Conservation (phyloP, 139 green algal species). For the Gonium pectorale region DNA sequence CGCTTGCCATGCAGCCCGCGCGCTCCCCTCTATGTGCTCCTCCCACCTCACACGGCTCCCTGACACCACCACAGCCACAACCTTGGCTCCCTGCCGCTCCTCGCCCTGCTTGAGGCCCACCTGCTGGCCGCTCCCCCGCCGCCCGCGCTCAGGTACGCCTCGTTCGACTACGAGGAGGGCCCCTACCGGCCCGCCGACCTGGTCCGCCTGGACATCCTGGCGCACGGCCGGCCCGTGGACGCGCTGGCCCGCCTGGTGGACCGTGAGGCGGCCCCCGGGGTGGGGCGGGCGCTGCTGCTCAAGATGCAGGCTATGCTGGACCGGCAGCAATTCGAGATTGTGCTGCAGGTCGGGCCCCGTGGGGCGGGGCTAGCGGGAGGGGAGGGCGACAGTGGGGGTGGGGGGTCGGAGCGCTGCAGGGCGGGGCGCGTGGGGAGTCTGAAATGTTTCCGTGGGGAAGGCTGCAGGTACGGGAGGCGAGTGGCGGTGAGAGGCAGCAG, state of each 20-base stretch:
- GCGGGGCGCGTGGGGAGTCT: too few species aligned
- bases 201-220: slow-evolving; percentile 88
- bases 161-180: slow-evolving; percentile 95
- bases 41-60: too few species aligned
- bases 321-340: slow-evolving; percentile 86
- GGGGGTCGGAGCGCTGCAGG: too few species aligned
- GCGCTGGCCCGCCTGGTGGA: slow-evolving; percentile 87
- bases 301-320: slow-evolving; percentile 79
- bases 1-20: too few species aligned
- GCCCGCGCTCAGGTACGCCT: slow-evolving; percentile 78
- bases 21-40: too few species aligned
- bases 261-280: slow-evolving; percentile 58
- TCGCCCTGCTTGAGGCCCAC: too few species aligned
- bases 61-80: too few species aligned
- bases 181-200: slow-evolving; percentile 82
- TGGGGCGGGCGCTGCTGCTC: slow-evolving; percentile 72
- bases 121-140: background rate
- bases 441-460: too few species aligned
- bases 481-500: too few species aligned
- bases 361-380: too few species aligned
- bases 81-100: background rate
- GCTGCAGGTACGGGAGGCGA: too few species aligned
- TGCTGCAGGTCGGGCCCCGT: slow-evolving; percentile 49
- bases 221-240: slow-evolving; percentile 89
- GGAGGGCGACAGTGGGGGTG: too few species aligned